Evolutionary conservation across 495 filamentous ascomycete genomes (phyloP).

Genomic region (Daldinia childiae): DNA sequence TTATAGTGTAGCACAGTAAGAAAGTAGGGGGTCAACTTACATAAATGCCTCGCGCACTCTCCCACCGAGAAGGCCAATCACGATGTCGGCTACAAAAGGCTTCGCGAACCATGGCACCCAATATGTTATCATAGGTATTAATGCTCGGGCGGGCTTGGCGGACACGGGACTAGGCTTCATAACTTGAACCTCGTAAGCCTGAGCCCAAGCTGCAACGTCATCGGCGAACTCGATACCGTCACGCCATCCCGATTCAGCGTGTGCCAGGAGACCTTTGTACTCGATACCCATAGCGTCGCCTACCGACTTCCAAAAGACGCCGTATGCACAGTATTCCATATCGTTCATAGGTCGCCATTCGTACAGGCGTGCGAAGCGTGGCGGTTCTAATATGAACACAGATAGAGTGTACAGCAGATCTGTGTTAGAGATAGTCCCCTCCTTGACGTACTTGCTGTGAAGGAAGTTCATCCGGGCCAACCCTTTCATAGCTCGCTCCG

Average conservation of each 20-base stretch:
- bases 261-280: conserved; percentile 51
- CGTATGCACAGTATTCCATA: conserved; percentile 71
- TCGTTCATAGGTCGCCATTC: conserved; percentile 72
- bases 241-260: conserved; percentile 53
- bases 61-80: conserved; percentile 70
- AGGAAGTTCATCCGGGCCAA: conserved; percentile 74
- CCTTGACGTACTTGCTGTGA: conserved; percentile 66
- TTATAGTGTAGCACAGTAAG: background rate
- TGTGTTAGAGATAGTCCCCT: conserved; percentile 68
- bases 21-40: conserved; percentile 52
- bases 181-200: conserved; percentile 61
- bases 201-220: conserved; percentile 68
- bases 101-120: conserved; percentile 62
- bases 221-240: conserved; percentile 74
- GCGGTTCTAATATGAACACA: conserved; percentile 68
- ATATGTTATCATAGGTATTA: conserved; percentile 67
- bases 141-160: conserved; percentile 58
- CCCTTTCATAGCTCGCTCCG: conserved; percentile 58
- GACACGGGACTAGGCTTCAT: conserved; percentile 57
- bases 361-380: conserved; percentile 64
- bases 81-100: conserved; percentile 58
- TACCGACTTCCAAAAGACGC: conserved; percentile 71
- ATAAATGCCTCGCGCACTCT: conserved; percentile 70
- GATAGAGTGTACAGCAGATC: conserved; percentile 75
- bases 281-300: conserved; percentile 70